These are phyloP conservation scores for Colletotrichum sojae DNA, from an alignment of 2,329 filamentous ascomycete species.

Conservation along the genomic window DNA sequence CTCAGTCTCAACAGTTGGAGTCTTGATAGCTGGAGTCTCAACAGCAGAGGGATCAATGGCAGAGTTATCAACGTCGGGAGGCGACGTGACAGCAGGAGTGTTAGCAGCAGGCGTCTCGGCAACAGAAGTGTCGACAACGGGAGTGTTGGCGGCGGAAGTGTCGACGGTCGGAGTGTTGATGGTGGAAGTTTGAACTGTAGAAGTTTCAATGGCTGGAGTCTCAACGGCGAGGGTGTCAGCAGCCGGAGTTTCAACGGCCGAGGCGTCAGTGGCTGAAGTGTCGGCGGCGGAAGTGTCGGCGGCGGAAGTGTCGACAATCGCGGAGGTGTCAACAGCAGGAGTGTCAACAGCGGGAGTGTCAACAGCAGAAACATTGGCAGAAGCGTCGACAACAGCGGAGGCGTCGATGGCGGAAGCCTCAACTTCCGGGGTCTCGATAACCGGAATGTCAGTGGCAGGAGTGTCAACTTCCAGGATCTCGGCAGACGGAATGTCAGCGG, in stretches of 20 bases:
- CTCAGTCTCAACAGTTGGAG: not conserved
- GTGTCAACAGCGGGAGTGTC: not conserved
- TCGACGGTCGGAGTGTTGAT: not conserved
- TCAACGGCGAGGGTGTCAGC: not conserved
- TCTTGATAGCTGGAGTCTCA: not conserved
- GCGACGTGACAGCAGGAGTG: not conserved
- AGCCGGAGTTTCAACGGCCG: not conserved
- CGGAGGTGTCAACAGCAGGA: not conserved
- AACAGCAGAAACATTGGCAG: not conserved
- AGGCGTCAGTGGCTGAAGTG: not conserved
- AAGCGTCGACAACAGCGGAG: not conserved
- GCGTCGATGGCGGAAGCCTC: not conserved
- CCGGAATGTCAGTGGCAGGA: not conserved
- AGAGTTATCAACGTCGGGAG: not conserved
- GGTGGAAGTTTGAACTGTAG: not conserved
- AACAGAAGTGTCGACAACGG: not conserved
- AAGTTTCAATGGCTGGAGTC: not conserved
- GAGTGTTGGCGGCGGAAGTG: conserved; percentile 3
- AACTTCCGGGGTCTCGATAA: not conserved
- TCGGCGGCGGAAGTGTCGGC: too few species aligned
- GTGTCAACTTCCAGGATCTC: not conserved
- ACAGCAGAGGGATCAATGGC: too few species aligned
- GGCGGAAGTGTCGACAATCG: too few species aligned
- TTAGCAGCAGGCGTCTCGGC: not conserved
- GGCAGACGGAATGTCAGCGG: not conserved